Conservation (phyloP, 345 rosid genomes). For the Isatis tinctoria region DNA sequence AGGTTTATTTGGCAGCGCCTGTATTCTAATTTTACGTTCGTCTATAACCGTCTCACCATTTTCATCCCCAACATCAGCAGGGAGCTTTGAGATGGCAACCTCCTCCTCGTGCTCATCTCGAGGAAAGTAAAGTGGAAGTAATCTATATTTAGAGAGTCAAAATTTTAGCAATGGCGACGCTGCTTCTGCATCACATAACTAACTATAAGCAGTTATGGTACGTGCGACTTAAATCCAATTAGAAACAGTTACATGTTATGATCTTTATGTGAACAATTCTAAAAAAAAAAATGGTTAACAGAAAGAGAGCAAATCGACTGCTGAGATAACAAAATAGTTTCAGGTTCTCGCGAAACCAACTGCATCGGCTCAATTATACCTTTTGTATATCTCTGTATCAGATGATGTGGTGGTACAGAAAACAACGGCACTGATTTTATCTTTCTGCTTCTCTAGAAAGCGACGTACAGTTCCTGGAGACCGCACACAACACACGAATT, state of each 20-base stretch:
- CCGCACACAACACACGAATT: slow-evolving; percentile 9
- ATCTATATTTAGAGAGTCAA: slow-evolving; percentile 43
- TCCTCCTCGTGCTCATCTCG: slow-evolving; percentile 95
- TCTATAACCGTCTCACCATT: slow-evolving; percentile 93
- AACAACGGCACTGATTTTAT: slow-evolving; percentile 79
- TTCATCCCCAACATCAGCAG: slow-evolving; percentile 97
- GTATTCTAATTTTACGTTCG: slow-evolving; percentile 96
- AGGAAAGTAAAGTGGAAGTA: slow-evolving; percentile 96
- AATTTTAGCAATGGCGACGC: slow-evolving; percentile 3
- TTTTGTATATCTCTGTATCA: slow-evolving; percentile 93
- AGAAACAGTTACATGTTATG: slow-evolving; percentile 7
- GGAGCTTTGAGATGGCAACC: slow-evolving; percentile 83
- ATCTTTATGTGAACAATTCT: not conserved
- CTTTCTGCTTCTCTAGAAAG: slow-evolving; percentile 89
- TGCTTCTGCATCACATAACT: slow-evolving; percentile 1
- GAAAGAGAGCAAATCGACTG: not conserved
- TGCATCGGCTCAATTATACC: slow-evolving; percentile 40
- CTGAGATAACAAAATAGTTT: not conserved
- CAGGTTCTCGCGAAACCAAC: not conserved
- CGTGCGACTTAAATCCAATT: not conserved
- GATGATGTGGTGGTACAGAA: slow-evolving; percentile 76
- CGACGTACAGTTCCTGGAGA: slow-evolving; percentile 88
- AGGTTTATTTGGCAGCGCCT: slow-evolving; percentile 79
- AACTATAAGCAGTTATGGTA: not conserved
- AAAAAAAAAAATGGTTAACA: slow-evolving; percentile 2